These are phyloP conservation scores for Eucalyptus pauciflora DNA, from an alignment of 345 rosid species.

Conservation along the genomic window DNA sequence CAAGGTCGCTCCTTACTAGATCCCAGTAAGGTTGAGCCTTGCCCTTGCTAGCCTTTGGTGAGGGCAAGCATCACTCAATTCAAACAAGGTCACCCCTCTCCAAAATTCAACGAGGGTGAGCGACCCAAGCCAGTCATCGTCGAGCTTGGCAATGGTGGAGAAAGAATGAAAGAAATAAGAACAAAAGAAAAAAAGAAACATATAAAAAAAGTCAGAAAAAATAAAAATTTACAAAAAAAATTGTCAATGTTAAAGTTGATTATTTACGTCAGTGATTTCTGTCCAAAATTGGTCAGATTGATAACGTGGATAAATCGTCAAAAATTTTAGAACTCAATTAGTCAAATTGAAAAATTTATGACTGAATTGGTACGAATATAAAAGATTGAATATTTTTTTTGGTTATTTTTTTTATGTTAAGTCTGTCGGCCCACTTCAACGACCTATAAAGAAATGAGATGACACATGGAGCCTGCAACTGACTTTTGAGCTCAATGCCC, in stretches of 20 bases:
- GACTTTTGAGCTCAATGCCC: background rate
- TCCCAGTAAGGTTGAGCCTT: no score
- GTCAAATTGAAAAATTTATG: fast-evolving
- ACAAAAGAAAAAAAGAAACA: fast-evolving
- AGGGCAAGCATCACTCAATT: fast-evolving
- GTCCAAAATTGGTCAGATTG: background rate
- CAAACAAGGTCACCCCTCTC: no score
- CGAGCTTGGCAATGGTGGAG: fast-evolving
- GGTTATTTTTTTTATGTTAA: no score
- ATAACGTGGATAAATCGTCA: background rate
- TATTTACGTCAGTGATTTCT: fast-evolving
- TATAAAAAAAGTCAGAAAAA: no score
- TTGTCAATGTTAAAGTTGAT: background rate
- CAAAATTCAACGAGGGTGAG: no score
- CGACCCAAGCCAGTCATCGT: fast-evolving
- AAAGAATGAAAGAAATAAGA: background rate
- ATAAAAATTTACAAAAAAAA: no score
- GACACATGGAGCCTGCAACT: no score
- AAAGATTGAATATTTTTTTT: fast-evolving
- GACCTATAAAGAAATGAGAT: background rate
- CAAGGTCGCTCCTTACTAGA: fast-evolving
- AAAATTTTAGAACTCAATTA: no score
- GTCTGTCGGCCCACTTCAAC: background rate
- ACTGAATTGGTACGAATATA: fast-evolving
- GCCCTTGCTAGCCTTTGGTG: no score